Evolutionary conservation across 768 basidiomycete genomes (phyloP), one percentile per base, ranked within the genome.

Genomic region (Lactarius vividus): DNA sequence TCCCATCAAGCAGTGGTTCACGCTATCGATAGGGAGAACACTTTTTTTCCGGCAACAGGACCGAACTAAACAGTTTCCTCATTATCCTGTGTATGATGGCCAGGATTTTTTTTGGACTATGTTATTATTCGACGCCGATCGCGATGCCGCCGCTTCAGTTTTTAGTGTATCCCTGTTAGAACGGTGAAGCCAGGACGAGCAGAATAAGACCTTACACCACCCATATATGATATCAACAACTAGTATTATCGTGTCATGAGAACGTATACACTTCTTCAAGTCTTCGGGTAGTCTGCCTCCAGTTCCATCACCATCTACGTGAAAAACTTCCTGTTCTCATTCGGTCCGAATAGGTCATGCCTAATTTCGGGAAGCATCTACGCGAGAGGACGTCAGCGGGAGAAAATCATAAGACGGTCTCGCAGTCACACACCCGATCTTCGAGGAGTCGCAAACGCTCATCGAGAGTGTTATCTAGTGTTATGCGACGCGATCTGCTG

Each of bases 291-390:
- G 49, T 52, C 49, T 52, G 49, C 28, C 49, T 35, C 39, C n/a
- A 11, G 15, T 20, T 29, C 29, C 31, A 40, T 35, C 42, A 40
- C 20, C n/a, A 18, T 60, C 58, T 67, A 91, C 74, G 87, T 88
- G 77, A 87, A 91, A 82, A 96, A 96, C 76, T 93, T 95, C 73
- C 96, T 87, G 80, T 96, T 98, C 76, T 85, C 83, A 77, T 98
- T 98, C 39, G 82, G 77, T 18, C 96, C 96, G 71, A 96, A 98
- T 54, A 98, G 81, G 72, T 94, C 90, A 69, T 82, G 82, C 71
- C 96, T 82, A 71, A 98, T 93, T 79, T 97, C 95, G 2, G 96
- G 96, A 29, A 98, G 81, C 96, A 98, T 98, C 93, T 96, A 65
- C 2, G 10, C 26, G 3, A 15, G 33, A 40, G 26, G 31, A 55